A percentile compares a stretch with the other conserved stretches of the same genome.
These are phyloP conservation scores for Triticum urartu DNA, from an alignment of 176 grass and related monocot genomes.

Conservation along the genomic window DNA sequence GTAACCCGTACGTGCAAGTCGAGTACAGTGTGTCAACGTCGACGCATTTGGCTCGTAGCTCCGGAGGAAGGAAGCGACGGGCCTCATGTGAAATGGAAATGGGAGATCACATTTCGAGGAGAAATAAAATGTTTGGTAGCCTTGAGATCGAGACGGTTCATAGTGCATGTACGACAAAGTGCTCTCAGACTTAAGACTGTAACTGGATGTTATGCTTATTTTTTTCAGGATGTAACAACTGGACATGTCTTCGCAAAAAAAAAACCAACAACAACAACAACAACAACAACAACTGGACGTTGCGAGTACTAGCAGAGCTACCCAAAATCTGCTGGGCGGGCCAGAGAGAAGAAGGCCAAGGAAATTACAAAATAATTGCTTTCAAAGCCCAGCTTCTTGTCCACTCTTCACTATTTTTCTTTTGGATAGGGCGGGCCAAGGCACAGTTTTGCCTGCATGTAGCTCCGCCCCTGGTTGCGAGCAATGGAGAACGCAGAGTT, in stretches of 20 bases:
- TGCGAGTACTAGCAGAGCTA: not conserved
- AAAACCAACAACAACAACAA: too few relatives aligned
- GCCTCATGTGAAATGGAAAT: not conserved
- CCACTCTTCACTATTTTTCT: too few relatives aligned
- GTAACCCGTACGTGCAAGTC: not conserved
- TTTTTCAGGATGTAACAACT: too few relatives aligned
- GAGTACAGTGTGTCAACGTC: not conserved
- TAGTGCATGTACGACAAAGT: not conserved
- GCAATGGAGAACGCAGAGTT: not conserved
- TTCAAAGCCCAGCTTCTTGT: too few relatives aligned
- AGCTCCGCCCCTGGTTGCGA: not conserved
- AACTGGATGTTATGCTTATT: not conserved
- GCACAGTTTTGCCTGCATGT: too few relatives aligned
- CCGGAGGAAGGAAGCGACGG: not conserved
- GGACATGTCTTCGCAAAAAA: too few relatives aligned
- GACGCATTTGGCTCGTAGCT: not conserved
- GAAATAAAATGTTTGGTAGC: not conserved
- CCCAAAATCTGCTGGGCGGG: too few relatives aligned
- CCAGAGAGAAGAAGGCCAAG: too few relatives aligned
- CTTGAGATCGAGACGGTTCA: not conserved
- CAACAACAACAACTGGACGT: not conserved
- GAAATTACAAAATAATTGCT: too few relatives aligned
- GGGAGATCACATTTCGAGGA: not conserved
- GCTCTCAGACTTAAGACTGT: not conserved
- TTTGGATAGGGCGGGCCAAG: too few relatives aligned